Conservation (phyloP, 176 grass and related monocot genomes). For the Lolium multiflorum region DNA sequence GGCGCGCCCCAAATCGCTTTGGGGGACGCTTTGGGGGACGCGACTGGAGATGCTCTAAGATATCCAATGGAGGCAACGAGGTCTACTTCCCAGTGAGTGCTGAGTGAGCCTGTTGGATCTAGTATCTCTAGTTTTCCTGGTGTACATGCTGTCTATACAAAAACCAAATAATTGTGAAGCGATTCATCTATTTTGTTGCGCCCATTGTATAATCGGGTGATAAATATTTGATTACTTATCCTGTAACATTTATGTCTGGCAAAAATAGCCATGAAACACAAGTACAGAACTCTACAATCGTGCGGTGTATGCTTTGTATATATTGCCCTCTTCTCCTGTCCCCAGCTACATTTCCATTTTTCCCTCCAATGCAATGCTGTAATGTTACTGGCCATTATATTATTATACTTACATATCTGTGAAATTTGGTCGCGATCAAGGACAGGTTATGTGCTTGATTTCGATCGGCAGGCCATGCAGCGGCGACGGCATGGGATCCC, state of each 20-base stretch:
- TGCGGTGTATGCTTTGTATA: background rate
- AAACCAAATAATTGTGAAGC: slow-evolving; percentile 27
- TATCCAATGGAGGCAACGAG: slow-evolving; percentile 61
- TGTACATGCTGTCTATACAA: slow-evolving; percentile 22
- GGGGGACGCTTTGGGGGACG: no score
- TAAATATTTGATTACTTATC: background rate
- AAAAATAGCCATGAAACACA: background rate
- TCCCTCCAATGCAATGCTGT: background rate
- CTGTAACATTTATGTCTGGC: background rate
- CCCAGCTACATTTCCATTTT: background rate
- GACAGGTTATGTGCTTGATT: slow-evolving; percentile 4
- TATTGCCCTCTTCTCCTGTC: background rate
- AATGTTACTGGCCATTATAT: background rate
- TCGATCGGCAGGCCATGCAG: slow-evolving; percentile 43
- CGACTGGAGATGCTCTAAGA: no score
- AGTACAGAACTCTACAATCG: background rate
- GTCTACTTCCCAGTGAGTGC: slow-evolving; percentile 46
- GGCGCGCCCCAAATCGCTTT: no score
- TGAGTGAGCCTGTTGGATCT: slow-evolving; percentile 34
- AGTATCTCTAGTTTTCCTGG: background rate
- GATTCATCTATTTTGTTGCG: background rate
- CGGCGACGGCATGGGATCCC: slow-evolving; percentile 54
- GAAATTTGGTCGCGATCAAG: background rate
- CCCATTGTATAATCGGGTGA: background rate
- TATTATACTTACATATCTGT: background rate